Percentiles rank a stretch among this genome's conserved stretches.
Evolutionary conservation across 2,329 filamentous ascomycete genomes (phyloP).

Genomic region (Alternaria rosae): DNA sequence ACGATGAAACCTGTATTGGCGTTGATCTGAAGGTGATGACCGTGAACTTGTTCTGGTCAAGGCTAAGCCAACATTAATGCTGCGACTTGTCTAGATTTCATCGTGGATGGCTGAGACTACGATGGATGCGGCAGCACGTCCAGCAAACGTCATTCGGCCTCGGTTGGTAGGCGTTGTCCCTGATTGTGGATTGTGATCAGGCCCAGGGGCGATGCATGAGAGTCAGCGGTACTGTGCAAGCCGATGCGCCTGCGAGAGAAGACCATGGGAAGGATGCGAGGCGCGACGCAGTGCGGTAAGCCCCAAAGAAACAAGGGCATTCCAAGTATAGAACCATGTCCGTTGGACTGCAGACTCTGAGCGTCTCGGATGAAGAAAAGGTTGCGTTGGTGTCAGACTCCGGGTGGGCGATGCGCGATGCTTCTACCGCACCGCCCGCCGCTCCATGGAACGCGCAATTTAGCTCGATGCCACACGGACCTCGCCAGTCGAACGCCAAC

Average conservation of each 20-base stretch:
- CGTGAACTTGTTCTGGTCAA: background rate
- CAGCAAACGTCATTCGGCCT: background rate
- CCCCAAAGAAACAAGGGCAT: background rate
- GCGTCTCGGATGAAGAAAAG: conserved; percentile 8
- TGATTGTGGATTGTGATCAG: background rate
- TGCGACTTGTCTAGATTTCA: background rate
- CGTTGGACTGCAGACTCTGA: background rate
- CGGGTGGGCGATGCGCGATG: conserved; percentile 12
- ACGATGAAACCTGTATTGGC: background rate
- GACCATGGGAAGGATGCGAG: background rate
- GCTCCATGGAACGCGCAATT: conserved; percentile 18
- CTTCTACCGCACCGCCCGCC: conserved; percentile 12
- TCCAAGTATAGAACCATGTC: background rate
- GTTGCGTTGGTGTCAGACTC: conserved; percentile 8
- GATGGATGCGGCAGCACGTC: background rate
- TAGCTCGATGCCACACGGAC: conserved; percentile 18
- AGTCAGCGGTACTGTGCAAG: background rate
- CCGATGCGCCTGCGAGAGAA: background rate
- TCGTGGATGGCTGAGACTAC: background rate
- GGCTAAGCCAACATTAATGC: background rate
- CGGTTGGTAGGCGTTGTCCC: background rate
- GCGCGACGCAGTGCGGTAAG: background rate
- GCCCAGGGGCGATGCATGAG: background rate
- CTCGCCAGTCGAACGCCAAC: conserved; percentile 5
- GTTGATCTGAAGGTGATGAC: background rate